These are phyloP conservation scores for Phaffia rhodozyma DNA, from an alignment of 1,284 basidiomycete genomes.

Conservation along the genomic window DNA sequence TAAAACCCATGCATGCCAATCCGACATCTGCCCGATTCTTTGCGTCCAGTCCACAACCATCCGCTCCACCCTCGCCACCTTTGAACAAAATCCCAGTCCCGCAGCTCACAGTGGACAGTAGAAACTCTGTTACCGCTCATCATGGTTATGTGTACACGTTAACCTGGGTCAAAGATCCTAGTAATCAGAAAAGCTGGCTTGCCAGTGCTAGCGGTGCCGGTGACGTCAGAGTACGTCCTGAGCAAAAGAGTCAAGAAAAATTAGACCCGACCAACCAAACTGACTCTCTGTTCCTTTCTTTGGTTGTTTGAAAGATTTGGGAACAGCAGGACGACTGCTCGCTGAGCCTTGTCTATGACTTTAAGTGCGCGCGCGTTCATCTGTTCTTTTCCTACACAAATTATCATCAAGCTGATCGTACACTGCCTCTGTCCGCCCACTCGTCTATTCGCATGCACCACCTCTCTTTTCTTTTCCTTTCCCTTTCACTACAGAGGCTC, in stretches of 20 bases:
- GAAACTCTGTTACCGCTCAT: conserved; percentile 2
- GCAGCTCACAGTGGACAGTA: neutral
- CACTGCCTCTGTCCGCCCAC: neutral
- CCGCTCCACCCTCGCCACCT: neutral
- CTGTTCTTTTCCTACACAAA: neutral
- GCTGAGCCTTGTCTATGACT: neutral
- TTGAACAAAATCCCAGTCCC: neutral
- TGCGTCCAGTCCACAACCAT: neutral
- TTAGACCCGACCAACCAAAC: neutral
- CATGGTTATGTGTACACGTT: conserved; percentile 16
- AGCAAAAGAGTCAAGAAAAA: neutral
- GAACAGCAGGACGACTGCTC: neutral
- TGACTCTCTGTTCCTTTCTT: neutral
- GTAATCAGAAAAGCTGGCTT: neutral
- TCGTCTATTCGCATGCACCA: neutral
- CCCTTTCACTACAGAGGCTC: conserved; percentile 39
- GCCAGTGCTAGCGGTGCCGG: conserved; percentile 14
- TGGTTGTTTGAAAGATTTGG: conserved; percentile 1
- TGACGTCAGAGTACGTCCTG: conserved; percentile 12
- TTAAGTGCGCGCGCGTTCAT: neutral
- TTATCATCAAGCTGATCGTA: neutral
- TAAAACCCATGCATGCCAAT: neutral
- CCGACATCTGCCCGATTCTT: neutral
- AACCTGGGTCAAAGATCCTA: neutral
- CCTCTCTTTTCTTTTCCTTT: neutral